These are phyloP conservation scores for Bryopsis sp. DNA, from an alignment of 139 green algal genomes.

Conservation along the genomic window DNA sequence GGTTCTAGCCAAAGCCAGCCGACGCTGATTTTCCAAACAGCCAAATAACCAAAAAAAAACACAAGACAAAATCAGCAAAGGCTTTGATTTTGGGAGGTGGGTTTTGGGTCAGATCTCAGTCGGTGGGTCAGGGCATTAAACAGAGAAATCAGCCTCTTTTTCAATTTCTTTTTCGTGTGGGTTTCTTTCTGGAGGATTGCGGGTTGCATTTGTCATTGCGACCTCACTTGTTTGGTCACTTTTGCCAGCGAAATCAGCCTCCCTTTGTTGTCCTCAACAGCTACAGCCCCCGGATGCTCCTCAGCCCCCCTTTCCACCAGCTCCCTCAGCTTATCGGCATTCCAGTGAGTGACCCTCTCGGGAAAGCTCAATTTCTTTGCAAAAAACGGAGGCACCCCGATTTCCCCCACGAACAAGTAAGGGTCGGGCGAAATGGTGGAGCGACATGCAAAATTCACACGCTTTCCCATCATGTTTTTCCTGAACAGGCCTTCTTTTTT, in stretches of 20 bases:
- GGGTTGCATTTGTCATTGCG: too few species aligned
- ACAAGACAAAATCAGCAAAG: too few species aligned
- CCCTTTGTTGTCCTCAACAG: constrained; percentile 82
- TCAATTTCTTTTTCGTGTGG: too few species aligned
- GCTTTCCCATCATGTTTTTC: constrained; percentile 99
- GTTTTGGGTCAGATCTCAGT: too few species aligned
- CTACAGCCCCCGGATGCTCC: constrained; percentile 78
- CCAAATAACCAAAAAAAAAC: too few species aligned
- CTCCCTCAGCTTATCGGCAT: constrained; percentile 67
- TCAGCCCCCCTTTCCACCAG: constrained; percentile 66
- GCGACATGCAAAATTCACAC: constrained; percentile 92
- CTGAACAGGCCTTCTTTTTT: constrained; percentile 99
- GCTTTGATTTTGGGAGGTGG: too few species aligned
- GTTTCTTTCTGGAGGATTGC: too few species aligned
- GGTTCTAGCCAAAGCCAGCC: too few species aligned
- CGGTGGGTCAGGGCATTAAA: too few species aligned
- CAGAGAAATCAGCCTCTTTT: too few species aligned
- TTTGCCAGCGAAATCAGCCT: constrained; percentile 51
- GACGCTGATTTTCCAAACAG: too few species aligned
- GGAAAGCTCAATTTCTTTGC: constrained; percentile 85
- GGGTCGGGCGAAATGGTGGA: constrained; percentile 96
- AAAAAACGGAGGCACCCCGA: constrained; percentile 96
- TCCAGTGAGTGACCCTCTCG: constrained; percentile 86
- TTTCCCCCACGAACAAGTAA: constrained; percentile 56
- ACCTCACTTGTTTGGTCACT: constrained; percentile 27